Evolutionary conservation across 75 land plant species (phyloP).

Genomic region (Sequoia sempervirens): DNA sequence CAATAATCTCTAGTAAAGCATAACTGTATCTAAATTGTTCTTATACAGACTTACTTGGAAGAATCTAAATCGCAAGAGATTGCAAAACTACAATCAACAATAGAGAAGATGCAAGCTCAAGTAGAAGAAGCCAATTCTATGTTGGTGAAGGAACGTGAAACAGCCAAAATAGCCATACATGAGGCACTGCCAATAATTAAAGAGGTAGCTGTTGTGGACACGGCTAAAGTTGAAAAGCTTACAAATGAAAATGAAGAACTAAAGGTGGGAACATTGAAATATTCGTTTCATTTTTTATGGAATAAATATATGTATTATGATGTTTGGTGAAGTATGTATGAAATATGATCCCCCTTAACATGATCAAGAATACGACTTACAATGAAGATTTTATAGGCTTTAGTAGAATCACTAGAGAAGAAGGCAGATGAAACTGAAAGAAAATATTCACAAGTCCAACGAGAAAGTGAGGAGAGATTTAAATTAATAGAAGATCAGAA

Average conservation of each 20-base stretch:
- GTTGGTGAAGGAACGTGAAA: slow-evolving; percentile 54
- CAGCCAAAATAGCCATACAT: slow-evolving; percentile 62
- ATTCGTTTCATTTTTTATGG: not conserved
- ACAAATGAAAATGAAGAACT: slow-evolving; percentile 56
- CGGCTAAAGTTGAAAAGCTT: slow-evolving; percentile 58
- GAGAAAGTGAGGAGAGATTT: slow-evolving; percentile 39
- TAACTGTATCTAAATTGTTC: not conserved
- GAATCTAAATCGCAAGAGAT: slow-evolving; percentile 86
- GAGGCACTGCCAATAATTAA: slow-evolving; percentile 69
- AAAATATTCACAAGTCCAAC: slow-evolving; percentile 37
- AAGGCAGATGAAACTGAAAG: slow-evolving; percentile 57
- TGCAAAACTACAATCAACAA: slow-evolving; percentile 57
- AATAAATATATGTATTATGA: not conserved
- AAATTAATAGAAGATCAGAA: slow-evolving; percentile 45
- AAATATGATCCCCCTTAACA: not conserved
- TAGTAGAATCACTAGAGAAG: slow-evolving; percentile 38
- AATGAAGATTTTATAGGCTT: slow-evolving; percentile 25
- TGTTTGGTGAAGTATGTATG: not conserved
- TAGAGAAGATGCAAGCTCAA: slow-evolving; percentile 61
- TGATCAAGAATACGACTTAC: not conserved
- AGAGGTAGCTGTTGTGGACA: slow-evolving; percentile 68
- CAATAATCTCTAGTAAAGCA: not conserved
- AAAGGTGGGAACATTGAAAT: slow-evolving; percentile 35
- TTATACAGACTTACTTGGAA: slow-evolving; percentile 70
- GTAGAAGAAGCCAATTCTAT: slow-evolving; percentile 56